Conservation (phyloP, 1,284 basidiomycete species). For the Ceratobasidium sp. region DNA sequence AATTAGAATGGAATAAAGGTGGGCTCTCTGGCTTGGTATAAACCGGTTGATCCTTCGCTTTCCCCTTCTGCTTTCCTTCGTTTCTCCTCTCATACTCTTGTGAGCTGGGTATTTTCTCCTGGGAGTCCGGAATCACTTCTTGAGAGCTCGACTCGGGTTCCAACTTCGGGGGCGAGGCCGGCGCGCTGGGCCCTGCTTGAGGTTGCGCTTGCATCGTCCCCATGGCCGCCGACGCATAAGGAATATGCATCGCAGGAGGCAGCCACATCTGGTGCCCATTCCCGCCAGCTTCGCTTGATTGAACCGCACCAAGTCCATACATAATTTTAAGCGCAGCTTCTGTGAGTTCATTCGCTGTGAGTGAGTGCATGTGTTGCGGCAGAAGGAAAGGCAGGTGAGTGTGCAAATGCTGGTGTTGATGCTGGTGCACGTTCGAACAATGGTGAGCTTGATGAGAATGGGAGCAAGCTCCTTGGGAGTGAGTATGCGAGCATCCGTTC, state of each 20-base stretch:
- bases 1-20: not conserved
- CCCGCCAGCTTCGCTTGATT: not conserved
- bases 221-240: not conserved
- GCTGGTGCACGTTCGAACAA: slow-evolving; percentile 19
- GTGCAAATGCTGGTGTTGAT: slow-evolving; percentile 38
- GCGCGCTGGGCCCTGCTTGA: slow-evolving; percentile 15
- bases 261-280: slow-evolving; percentile 18
- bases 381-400: slow-evolving; percentile 19
- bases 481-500: slow-evolving; percentile 3
- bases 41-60: not conserved
- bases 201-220: not conserved
- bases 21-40: not conserved
- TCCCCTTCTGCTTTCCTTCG: slow-evolving; percentile 5
- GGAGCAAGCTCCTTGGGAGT: not conserved
- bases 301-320: slow-evolving; percentile 24
- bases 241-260: slow-evolving; percentile 1
- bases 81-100: slow-evolving; percentile 21
- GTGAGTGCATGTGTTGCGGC: slow-evolving; percentile 3
- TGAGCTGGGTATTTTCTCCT: slow-evolving; percentile 30
- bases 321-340: slow-evolving; percentile 32
- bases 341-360: slow-evolving; percentile 27
- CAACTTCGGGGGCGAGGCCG: slow-evolving; percentile 18
- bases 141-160: slow-evolving; percentile 29
- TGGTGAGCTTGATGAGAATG: slow-evolving; percentile 18
- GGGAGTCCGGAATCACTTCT: slow-evolving; percentile 6